These are phyloP conservation scores for Starmerella stellata DNA, from an alignment of 805 yeast genomes.

Conservation along the genomic window DNA sequence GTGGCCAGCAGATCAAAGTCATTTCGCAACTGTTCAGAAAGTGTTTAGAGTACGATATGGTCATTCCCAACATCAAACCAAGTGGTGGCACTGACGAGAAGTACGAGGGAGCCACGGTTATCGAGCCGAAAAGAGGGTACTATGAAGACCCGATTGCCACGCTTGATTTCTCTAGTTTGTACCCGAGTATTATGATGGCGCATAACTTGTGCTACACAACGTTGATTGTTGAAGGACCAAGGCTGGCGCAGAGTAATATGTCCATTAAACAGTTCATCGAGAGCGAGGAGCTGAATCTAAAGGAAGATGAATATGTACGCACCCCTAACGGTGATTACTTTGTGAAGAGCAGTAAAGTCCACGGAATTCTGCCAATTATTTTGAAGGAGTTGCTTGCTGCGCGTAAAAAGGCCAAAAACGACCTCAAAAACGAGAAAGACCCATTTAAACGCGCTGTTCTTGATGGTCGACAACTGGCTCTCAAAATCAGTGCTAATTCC, in stretches of 20 bases:
- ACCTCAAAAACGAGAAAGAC: constrained; percentile 79
- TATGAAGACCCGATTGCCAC: constrained; percentile 96
- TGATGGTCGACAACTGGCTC: constrained; percentile 92
- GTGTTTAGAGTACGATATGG: constrained; percentile 68
- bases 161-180: constrained; percentile 87
- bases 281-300: constrained; percentile 28
- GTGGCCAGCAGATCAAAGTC: constrained; percentile 98
- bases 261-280: neutral
- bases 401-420: constrained; percentile 81
- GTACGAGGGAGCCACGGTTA: constrained; percentile 98
- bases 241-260: neutral
- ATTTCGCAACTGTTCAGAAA: constrained; percentile 87
- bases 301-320: constrained; percentile 57
- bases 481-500: constrained; percentile 92
- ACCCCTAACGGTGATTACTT: constrained; percentile 90
- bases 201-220: constrained; percentile 94
- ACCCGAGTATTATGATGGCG: constrained; percentile 98
- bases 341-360: constrained; percentile 47
- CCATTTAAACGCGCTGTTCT: constrained; percentile 85
- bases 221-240: constrained; percentile 40
- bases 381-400: constrained; percentile 75
- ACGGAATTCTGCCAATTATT: constrained; percentile 85
- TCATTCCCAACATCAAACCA: constrained; percentile 72
- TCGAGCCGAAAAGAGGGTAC: constrained; percentile 89
- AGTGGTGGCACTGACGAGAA: constrained; percentile 74